These are phyloP conservation scores for Trifolium pratense DNA, from an alignment of 306 rosid species.

Conservation along the genomic window DNA sequence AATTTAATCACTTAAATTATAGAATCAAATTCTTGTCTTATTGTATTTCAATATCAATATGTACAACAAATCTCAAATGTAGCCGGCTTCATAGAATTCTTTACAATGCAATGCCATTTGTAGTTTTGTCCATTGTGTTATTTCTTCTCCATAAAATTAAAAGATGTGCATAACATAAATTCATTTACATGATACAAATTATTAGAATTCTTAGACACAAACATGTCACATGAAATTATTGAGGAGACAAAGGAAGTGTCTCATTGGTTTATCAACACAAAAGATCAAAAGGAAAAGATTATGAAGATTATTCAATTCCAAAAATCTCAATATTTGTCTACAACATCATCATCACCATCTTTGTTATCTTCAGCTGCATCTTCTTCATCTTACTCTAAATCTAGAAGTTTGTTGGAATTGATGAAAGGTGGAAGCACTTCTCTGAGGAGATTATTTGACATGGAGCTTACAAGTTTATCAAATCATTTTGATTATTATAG, in stretches of 20 bases:
- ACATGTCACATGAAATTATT: conserved; percentile 56
- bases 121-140: conserved; percentile 39
- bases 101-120: conserved; percentile 32
- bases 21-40: conserved; percentile 40
- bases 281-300: conserved; percentile 58
- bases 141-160: conserved; percentile 38
- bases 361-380: conserved; percentile 47
- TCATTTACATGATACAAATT: not conserved
- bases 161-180: conserved; percentile 13
- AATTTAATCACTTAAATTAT: not conserved
- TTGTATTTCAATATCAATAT: conserved; percentile 2
- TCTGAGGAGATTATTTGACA: conserved; percentile 79
- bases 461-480: conserved; percentile 83
- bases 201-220: conserved; percentile 21
- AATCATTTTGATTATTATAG: conserved; percentile 60
- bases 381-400: conserved; percentile 47
- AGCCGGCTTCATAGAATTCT: conserved; percentile 59
- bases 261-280: conserved; percentile 51
- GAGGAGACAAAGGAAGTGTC: conserved; percentile 61
- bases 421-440: conserved; percentile 80
- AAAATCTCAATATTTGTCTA: conserved; percentile 50
- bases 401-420: conserved; percentile 61
- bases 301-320: conserved; percentile 64
- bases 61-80: conserved; percentile 32
- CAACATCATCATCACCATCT: conserved; percentile 47